Percentiles rank a stretch among this genome's conserved stretches.
Conservation (phyloP, 768 basidiomycete genomes). For the Tulasnella sp. region DNA sequence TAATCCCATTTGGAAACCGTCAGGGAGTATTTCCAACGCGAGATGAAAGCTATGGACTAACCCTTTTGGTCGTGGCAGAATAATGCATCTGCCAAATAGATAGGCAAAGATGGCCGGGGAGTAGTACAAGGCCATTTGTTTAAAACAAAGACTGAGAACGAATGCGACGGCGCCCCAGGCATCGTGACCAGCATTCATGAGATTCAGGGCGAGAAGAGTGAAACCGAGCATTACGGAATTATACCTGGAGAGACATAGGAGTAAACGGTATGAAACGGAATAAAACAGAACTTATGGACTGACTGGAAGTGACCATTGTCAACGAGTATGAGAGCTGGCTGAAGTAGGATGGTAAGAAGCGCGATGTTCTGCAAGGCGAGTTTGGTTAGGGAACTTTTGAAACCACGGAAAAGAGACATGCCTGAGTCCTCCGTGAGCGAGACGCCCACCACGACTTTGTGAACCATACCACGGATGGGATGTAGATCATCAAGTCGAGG, state of each 20-base stretch:
- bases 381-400: background rate
- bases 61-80: background rate
- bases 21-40: constrained; percentile 20
- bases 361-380: constrained; percentile 41
- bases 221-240: constrained; percentile 89
- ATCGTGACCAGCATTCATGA: constrained; percentile 58
- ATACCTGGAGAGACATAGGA: constrained; percentile 32
- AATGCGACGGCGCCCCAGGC: constrained; percentile 66
- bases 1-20: background rate
- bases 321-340: constrained; percentile 71
- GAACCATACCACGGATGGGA: constrained; percentile 61
- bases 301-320: constrained; percentile 89
- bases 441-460: constrained; percentile 49
- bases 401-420: constrained; percentile 26
- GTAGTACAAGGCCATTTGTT: constrained; percentile 94
- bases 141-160: constrained; percentile 77
- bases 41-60: background rate
- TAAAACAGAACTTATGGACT: constrained; percentile 2
- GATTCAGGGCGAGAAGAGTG: constrained; percentile 53
- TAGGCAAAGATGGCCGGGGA: constrained; percentile 87
- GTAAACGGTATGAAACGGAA: background rate
- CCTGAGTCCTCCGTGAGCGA: constrained; percentile 69
- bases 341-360: constrained; percentile 58
- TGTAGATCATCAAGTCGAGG: constrained; percentile 58
- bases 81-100: constrained; percentile 73